These are phyloP conservation scores for Aspergillus hiratsukae DNA, from an alignment of 2,329 filamentous ascomycete genomes.

Conservation along the genomic window DNA sequence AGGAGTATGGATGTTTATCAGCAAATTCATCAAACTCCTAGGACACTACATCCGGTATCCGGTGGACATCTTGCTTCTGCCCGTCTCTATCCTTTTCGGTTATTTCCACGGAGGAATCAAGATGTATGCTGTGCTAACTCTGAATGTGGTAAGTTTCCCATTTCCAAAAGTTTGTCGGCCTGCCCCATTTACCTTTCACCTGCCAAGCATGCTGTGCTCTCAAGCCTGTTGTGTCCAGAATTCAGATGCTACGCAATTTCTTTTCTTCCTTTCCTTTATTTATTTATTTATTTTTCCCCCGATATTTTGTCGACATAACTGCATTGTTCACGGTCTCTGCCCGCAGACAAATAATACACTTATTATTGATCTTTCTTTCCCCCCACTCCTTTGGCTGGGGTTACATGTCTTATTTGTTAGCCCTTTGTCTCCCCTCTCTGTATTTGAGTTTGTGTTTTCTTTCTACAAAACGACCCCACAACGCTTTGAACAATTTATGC, in stretches of 20 bases:
- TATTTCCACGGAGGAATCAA: slow-evolving; percentile 93
- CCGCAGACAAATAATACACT: background rate
- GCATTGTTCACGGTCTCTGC: background rate
- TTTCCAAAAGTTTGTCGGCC: background rate
- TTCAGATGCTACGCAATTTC: slow-evolving; percentile 1
- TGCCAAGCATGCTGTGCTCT: background rate
- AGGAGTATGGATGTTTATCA: slow-evolving; percentile 74
- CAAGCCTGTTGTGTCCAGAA: slow-evolving; percentile 1
- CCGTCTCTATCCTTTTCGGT: slow-evolving; percentile 83
- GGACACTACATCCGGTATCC: slow-evolving; percentile 83
- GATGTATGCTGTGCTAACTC: slow-evolving; percentile 76
- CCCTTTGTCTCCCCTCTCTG: background rate
- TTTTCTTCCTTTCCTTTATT: background rate
- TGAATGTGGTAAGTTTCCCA: slow-evolving; percentile 66
- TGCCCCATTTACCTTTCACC: slow-evolving; percentile 1
- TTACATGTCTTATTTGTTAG: background rate
- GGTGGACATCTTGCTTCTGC: slow-evolving; percentile 71
- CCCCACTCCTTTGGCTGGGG: background rate
- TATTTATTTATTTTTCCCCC: background rate
- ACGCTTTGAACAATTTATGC: background rate
- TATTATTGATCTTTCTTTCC: background rate
- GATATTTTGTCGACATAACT: background rate
- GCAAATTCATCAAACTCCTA: slow-evolving; percentile 85
- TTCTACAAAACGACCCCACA: background rate
- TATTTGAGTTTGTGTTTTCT: background rate